Conservation (phyloP, 345 rosid genomes). For the Salix suchowensis region DNA sequence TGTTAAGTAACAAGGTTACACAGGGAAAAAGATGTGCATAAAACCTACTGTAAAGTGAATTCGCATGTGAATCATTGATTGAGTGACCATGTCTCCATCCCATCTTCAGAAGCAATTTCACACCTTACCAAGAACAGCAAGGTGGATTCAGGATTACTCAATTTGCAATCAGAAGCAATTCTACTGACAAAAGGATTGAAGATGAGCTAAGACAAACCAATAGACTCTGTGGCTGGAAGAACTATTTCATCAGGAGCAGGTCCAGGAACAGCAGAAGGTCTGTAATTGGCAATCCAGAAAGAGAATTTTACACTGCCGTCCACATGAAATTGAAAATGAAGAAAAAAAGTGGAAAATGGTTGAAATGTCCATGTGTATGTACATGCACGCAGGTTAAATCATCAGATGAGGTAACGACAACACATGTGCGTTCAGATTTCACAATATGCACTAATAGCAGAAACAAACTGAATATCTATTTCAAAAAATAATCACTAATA, state of each 20-base stretch:
- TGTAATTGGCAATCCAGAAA: conserved; percentile 25
- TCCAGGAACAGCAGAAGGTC: conserved; percentile 96
- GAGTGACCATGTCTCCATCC: conserved; percentile 94
- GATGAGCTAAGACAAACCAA: conserved; percentile 54
- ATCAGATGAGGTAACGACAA: neutral
- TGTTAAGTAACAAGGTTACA: neutral
- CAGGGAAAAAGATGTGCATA: neutral
- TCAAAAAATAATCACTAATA: conserved; percentile 3
- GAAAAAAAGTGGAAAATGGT: neutral
- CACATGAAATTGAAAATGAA: neutral
- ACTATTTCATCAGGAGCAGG: conserved; percentile 84
- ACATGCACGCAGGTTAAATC: neutral
- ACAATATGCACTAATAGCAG: no score
- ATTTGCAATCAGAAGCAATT: conserved; percentile 1
- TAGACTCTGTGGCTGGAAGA: conserved; percentile 80
- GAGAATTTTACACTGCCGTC: neutral
- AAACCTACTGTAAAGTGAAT: conserved; percentile 30
- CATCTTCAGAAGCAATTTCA: conserved; percentile 81
- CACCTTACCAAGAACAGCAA: conserved; percentile 46
- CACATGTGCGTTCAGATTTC: neutral
- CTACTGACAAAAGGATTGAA: conserved; percentile 4
- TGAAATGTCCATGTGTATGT: neutral
- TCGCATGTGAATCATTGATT: conserved; percentile 61
- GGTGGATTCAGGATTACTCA: conserved; percentile 10
- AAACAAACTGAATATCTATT: neutral